A percentile compares a stretch with the other conserved stretches of the same genome.
These are phyloP conservation scores for Neoscytalidium dimidiatum DNA, from an alignment of 2,329 filamentous ascomycete species.

Conservation along the genomic window DNA sequence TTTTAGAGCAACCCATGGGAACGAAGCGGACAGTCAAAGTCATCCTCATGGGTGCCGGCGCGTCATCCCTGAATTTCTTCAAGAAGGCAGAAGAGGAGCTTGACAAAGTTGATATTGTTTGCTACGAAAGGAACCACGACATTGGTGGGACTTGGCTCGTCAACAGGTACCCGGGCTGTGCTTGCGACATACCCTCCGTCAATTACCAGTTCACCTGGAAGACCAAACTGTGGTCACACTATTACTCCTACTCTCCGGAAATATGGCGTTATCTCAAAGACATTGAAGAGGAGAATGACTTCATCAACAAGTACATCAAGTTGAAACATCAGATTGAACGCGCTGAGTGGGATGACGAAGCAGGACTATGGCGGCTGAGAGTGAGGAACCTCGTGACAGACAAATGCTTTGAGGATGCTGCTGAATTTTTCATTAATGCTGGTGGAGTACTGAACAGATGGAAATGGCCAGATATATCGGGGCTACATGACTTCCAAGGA, in stretches of 20 bases:
- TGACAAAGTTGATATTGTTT: constrained; percentile 47
- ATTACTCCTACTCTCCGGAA: constrained; percentile 49
- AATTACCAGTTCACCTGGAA: constrained; percentile 47
- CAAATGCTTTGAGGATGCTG: constrained; percentile 39
- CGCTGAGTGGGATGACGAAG: constrained; percentile 51
- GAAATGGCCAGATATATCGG: constrained; percentile 43
- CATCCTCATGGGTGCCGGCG: constrained; percentile 51
- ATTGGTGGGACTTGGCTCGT: constrained; percentile 50
- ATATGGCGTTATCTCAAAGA: constrained; percentile 53
- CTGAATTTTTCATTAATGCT: constrained; percentile 46
- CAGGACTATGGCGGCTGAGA: constrained; percentile 53
- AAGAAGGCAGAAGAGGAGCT: constrained; percentile 49
- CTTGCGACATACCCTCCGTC: constrained; percentile 50
- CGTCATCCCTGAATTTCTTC: constrained; percentile 50
- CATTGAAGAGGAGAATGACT: constrained; percentile 50
- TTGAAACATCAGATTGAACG: constrained; percentile 52
- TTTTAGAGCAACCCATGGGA: constrained; percentile 46
- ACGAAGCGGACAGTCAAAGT: constrained; percentile 47
- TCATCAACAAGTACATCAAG: constrained; percentile 53
- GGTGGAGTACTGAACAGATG: constrained; percentile 46
- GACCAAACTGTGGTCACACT: constrained; percentile 49
- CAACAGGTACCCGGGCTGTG: constrained; percentile 44
- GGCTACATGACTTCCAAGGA: constrained; percentile 49
- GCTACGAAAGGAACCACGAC: constrained; percentile 52
- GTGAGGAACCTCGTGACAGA: constrained; percentile 38